These are phyloP conservation scores for Cyclaneusma minus DNA, from an alignment of 2,329 filamentous ascomycete genomes.

Conservation along the genomic window DNA sequence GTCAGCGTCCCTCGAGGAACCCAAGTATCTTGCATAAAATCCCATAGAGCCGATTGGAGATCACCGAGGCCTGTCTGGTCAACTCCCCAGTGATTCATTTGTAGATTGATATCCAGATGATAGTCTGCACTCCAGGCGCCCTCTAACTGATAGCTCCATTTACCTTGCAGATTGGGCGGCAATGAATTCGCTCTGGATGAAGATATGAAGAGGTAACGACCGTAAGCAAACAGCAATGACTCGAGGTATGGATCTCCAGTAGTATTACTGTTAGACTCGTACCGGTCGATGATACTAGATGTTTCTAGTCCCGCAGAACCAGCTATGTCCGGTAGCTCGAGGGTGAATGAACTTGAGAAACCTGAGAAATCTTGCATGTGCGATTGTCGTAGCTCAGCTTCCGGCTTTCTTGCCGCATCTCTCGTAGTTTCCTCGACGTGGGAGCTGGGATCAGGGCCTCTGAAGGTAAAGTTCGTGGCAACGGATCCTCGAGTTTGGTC, in stretches of 20 bases:
- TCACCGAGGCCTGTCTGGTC: constrained; percentile 33
- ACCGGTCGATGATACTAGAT: constrained; percentile 18
- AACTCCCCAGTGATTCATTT: constrained; percentile 45
- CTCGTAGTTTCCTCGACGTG: constrained; percentile 20
- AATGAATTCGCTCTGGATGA: constrained; percentile 34
- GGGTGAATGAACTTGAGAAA: constrained; percentile 23
- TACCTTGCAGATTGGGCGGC: constrained; percentile 39
- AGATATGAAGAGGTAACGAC: constrained; percentile 36
- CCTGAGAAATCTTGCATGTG: constrained; percentile 26
- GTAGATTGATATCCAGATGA: constrained; percentile 41
- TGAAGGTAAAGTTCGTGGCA: constrained; percentile 27
- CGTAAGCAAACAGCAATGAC: constrained; percentile 34
- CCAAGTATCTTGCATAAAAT: constrained; percentile 37
- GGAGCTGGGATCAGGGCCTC: constrained; percentile 26
- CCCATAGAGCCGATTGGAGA: constrained; percentile 30
- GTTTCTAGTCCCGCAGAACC: constrained; percentile 25
- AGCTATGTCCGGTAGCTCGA: constrained; percentile 28
- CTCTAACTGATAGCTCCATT: constrained; percentile 31
- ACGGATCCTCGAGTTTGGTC: constrained; percentile 31
- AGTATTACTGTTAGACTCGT: constrained; percentile 15
- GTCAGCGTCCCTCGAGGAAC: constrained; percentile 35
- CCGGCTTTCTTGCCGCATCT: constrained; percentile 19
- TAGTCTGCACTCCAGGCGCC: constrained; percentile 39
- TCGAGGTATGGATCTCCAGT: constrained; percentile 35
- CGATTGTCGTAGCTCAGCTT: constrained; percentile 16